These are phyloP conservation scores for Macrocybe sp. DNA, from an alignment of 1,284 basidiomycete genomes.

Conservation along the genomic window DNA sequence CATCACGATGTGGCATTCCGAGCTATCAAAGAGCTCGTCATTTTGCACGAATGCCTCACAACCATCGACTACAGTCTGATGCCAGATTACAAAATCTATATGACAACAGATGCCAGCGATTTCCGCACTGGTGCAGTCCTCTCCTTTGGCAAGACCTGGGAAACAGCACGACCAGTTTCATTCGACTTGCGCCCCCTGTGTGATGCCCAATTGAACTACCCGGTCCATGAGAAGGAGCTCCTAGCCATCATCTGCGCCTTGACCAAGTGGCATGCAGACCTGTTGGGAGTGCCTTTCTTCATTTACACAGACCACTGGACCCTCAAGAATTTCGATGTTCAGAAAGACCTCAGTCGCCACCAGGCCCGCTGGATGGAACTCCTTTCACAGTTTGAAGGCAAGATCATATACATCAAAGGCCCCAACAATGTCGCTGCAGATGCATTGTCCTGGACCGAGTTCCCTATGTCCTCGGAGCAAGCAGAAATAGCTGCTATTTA, in stretches of 20 bases:
- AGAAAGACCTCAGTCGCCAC: conserved; percentile 25
- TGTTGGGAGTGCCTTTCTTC: conserved; percentile 24
- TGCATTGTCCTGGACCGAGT: conserved; percentile 18
- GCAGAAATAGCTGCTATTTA: conserved; percentile 12
- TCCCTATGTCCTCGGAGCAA: no score
- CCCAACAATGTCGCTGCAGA: conserved; percentile 27
- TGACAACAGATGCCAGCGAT: no score
- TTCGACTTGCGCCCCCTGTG: no score
- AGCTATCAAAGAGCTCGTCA: no score
- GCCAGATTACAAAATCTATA: no score
- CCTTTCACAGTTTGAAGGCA: conserved; percentile 24
- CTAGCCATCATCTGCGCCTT: conserved; percentile 30
- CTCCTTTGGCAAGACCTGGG: no score
- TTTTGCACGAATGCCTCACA: no score
- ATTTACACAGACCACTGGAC: conserved; percentile 35
- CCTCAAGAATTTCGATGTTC: conserved; percentile 23
- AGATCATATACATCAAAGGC: conserved; percentile 24
- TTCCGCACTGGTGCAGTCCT: no score
- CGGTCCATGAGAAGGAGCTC: conserved; percentile 30
- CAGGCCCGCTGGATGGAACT: conserved; percentile 36
- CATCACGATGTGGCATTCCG: no score
- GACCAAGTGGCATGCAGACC: conserved; percentile 22
- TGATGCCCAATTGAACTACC: conserved; percentile 32
- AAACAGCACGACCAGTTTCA: no score
- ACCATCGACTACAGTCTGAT: no score